These are phyloP conservation scores for Pseudohyphozyma bogoriensis DNA, from an alignment of 768 basidiomycete species.

Conservation along the genomic window DNA sequence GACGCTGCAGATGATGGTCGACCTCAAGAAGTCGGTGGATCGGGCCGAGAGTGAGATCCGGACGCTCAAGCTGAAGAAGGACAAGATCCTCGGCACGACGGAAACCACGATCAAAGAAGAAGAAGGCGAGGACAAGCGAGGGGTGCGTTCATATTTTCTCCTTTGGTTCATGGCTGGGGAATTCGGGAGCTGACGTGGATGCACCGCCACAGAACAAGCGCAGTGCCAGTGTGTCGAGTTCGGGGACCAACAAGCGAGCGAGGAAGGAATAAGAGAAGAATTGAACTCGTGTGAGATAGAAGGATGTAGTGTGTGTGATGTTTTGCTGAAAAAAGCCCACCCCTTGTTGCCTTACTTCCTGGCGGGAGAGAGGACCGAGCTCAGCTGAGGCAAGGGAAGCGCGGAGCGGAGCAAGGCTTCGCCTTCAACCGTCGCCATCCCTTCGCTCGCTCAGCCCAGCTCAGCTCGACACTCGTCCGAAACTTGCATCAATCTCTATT, in stretches of 20 bases:
- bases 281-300: neutral
- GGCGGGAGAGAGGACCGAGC: too few species aligned
- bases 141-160: neutral
- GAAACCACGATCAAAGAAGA: neutral
- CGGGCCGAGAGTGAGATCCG: slow-evolving; percentile 75
- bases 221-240: neutral
- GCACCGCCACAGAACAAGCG: neutral
- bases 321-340: too few species aligned
- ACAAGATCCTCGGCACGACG: slow-evolving; percentile 1
- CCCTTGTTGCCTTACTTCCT: too few species aligned
- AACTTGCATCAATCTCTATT: neutral
- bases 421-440: too few species aligned
- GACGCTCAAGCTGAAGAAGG: slow-evolving; percentile 45
- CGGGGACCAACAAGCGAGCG: neutral
- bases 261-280: neutral
- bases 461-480: neutral
- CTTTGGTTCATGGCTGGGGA: neutral
- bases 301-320: too few species aligned
- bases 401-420: too few species aligned
- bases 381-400: too few species aligned
- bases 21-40: slow-evolving; percentile 69
- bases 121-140: slow-evolving; percentile 1
- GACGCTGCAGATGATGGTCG: slow-evolving; percentile 62
- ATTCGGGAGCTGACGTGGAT: neutral
- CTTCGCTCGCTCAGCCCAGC: too few species aligned